Base-by-base conservation (phyloP, 1,284 basidiomycete genomes). In the Athelia sp. region DNA sequence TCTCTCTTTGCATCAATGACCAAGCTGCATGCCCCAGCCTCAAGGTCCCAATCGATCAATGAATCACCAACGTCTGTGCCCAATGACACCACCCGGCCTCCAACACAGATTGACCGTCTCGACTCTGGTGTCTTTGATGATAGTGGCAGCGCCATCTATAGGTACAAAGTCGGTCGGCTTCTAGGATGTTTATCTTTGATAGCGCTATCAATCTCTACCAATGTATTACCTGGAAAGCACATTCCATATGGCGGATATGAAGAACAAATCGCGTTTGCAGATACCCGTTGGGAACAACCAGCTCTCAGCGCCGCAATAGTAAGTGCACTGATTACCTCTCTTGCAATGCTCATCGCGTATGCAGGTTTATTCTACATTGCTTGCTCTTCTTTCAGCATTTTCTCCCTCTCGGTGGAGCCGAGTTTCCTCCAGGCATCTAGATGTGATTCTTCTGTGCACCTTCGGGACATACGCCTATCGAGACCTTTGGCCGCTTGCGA, bases 401-500 rank as follows among this genome's bases (percentile, higher is more conserved):
- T 21, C 50, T n/a, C 17, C 21, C 9, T 11, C 47, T 19, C 22
- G 24, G 14, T 35, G 45, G 26, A 32, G 45, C n/a, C 45, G 45
- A 8, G 6, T 48, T 19, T 9, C 22, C 8, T 44, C 43, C 21
- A 44, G n/a, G 10, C 54, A 55, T 48, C 48, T 46, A 24, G 51
- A 50, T 22, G 43, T 63, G 1, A 55, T 74, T n/a, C 49, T 61
- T 47, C 52, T 63, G 31, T 45, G 54, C 14, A 54, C 68, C 21
- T 56, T 70, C 48, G 52, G 62, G 44, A 59, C 73, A 14, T 82
- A 74, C 59, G 62, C 66, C 18, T 80, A 81, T 57, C 73, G 79
- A 21, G 79, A 83, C 58, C 48, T 82, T 23, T 79, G 69, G 66
- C 81, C 81, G 1, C 58, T 79, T 10, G 59, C 72, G 13, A 81